Evolutionary conservation across 495 filamentous ascomycete genomes (phyloP), one percentile per base, ranked within the genome.

Genomic region (Penicillium ochrochloron): DNA sequence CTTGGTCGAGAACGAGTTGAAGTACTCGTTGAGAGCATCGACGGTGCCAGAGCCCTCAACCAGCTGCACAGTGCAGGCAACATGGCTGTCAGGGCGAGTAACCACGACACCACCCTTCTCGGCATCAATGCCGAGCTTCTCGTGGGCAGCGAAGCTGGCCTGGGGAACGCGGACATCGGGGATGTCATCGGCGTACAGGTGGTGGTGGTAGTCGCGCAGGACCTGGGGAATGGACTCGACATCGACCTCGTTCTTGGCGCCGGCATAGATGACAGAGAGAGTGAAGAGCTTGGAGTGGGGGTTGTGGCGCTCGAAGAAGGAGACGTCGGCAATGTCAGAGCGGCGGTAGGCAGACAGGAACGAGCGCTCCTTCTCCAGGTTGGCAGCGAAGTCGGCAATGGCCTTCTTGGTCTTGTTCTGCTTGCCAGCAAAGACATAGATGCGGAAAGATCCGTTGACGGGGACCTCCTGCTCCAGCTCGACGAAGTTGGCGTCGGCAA

Each of bases 391-490:
- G 73, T 93, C 91, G 19, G 79, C 67, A 37, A 96, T 77, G 5
- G 92, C 91, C 59, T 78, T 80, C 60, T 78, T 75, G 19, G 86
- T 89, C 57, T 77, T 75, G 12, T 75, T 66, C 60, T 89, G 90
- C 34, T 83, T 84, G 62, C 93, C 93, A 46, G 86, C 91, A 69
- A 96, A 95, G 64, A 97, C 71, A 70, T 91, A 96, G 69, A 97
- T 84, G 35, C 92, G 86, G 84, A 93, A 96, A 11, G 92, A 87
- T 60, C 93, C 92, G 76, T 96, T 96, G 57, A 92, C 81, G 0
- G 93, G 93, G 56, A 96, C 82, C 63, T 94, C 91, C 75, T 97
- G 92, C 77, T 96, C 93, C 42, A 96, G 78, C 67, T 95, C 90
- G 15, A 94, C 91, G 27, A 90, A 84, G 79, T 95, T 96, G 70